phyloP scores from a whole-genome alignment of 2,329 filamentous ascomycete species.

The Elsinoe ampelina region DNA sequence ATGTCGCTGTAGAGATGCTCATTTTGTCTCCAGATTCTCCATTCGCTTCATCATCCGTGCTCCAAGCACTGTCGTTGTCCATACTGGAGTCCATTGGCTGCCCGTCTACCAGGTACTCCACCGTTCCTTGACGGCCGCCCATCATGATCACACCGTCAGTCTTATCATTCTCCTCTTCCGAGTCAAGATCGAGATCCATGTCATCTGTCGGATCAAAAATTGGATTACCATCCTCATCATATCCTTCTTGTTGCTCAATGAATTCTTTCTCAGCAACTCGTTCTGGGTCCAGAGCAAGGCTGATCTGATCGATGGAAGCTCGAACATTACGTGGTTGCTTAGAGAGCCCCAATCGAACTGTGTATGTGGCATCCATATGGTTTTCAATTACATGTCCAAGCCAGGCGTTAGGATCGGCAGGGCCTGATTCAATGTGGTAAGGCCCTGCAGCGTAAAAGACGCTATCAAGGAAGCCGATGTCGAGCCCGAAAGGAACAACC shows the following conservation, averaged over 20 bases:
- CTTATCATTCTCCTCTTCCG: not conserved
- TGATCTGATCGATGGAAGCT: slow-evolving; percentile 2
- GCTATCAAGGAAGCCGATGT: slow-evolving; percentile 2
- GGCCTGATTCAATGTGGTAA: not conserved
- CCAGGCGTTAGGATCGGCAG: not conserved
- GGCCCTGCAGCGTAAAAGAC: not conserved
- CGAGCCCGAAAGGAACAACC: not conserved
- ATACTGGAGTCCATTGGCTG: not conserved
- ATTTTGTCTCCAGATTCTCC: not conserved
- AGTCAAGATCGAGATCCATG: slow-evolving; percentile 19
- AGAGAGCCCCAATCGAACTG: slow-evolving; percentile 1
- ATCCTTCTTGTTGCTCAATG: not conserved
- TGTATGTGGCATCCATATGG: slow-evolving; percentile 7
- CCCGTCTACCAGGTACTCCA: slow-evolving; percentile 10
- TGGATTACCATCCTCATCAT: not conserved
- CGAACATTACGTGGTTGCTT: not conserved
- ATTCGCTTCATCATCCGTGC: slow-evolving; percentile 14
- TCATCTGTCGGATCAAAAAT: slow-evolving; percentile 11
- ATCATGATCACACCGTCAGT: slow-evolving; percentile 4
- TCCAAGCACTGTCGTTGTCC: slow-evolving; percentile 15
- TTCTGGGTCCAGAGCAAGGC: slow-evolving; percentile 2
- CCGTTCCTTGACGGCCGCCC: not conserved
- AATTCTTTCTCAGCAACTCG: not conserved
- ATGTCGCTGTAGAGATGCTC: not conserved
- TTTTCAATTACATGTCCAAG: slow-evolving; percentile 7